Evolutionary conservation across 305 asterid genomes (phyloP), one percentile per base, ranked within the genome.

Genomic region (Fraxinus sp.): DNA sequence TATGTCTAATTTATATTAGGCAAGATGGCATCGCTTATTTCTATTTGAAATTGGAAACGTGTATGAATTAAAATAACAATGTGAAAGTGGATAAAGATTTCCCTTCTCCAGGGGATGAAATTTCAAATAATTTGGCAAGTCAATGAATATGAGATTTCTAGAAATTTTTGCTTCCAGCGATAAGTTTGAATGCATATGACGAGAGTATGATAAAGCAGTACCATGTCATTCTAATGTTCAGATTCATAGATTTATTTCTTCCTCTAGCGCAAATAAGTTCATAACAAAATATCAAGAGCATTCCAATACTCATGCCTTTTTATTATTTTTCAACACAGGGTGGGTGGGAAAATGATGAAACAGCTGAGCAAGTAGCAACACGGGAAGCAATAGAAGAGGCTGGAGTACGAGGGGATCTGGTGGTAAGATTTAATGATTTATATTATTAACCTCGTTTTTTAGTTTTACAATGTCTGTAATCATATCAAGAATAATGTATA

Each of bases 311-410:
- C 32, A 68, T 78, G 74, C 71, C 66, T 81, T 62, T 78, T 46
- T 52, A 18, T 77, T 52, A 49, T 77, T 84, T 85, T 76, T 49
- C 32, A 41, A 41, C 86, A 78, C 82, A 93, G 98, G 98, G 98
- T 86, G 98, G 98, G 73, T 95, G 98, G 98, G 98, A 95, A 90
- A 93, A 91, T 75, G 98, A 95, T 79, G 98, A 95, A 89, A 93
- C 98, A n/a, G 94, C 90, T 64, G 92, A 95, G 91, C 91, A 91
- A 88, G 98, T 97, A 82, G 98, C 98, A 64, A 87, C 81, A 28
- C 92, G 96, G 82, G 98, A 95, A 91, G 98, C 98, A 68, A 82
- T 95, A 81, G 98, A 95, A 88, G 98, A 95, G 88, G 98, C 98
- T 82, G 98, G 98, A 81, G 98, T 95, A 83, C 95, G 94, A 82